Conservation (phyloP, 2,329 filamentous ascomycete genomes). For the Amauroascus niger region DNA sequence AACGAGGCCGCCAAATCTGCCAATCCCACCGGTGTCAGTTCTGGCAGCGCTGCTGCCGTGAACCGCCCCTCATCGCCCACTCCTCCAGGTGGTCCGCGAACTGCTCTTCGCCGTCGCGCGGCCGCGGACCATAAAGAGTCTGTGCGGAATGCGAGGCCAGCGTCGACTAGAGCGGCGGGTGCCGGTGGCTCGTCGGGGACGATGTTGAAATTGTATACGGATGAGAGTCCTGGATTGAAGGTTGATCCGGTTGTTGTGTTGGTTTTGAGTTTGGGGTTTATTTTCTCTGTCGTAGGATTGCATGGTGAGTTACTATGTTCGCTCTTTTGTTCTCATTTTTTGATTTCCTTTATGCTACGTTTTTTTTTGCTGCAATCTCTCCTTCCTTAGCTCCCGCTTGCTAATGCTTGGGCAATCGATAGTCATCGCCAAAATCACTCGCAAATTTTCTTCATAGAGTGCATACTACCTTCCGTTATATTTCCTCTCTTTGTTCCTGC, state of each 20-base stretch:
- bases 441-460: slow-evolving; percentile 56
- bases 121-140: slow-evolving; percentile 97
- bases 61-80: slow-evolving; percentile 76
- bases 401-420: background rate
- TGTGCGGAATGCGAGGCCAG: slow-evolving; percentile 83
- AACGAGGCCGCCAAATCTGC: slow-evolving; percentile 40
- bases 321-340: background rate
- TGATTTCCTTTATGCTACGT: background rate
- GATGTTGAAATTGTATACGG: slow-evolving; percentile 98
- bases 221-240: slow-evolving; percentile 93
- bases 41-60: slow-evolving; percentile 54
- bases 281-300: slow-evolving; percentile 94
- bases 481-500: background rate
- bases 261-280: slow-evolving; percentile 93
- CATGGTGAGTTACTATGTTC: slow-evolving; percentile 60
- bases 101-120: slow-evolving; percentile 87
- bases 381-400: background rate
- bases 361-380: background rate
- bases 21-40: slow-evolving; percentile 36
- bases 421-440: slow-evolving; percentile 95
- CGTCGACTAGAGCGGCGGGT: slow-evolving; percentile 84
- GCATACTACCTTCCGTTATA: background rate
- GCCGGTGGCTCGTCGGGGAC: slow-evolving; percentile 95
- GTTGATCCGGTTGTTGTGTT: slow-evolving; percentile 96
- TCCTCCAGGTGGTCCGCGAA: slow-evolving; percentile 86